Percentiles rank a stretch among this genome's conserved stretches.
Conservation (phyloP, 2,329 filamentous ascomycete species). For the Cladosporium sp. region DNA sequence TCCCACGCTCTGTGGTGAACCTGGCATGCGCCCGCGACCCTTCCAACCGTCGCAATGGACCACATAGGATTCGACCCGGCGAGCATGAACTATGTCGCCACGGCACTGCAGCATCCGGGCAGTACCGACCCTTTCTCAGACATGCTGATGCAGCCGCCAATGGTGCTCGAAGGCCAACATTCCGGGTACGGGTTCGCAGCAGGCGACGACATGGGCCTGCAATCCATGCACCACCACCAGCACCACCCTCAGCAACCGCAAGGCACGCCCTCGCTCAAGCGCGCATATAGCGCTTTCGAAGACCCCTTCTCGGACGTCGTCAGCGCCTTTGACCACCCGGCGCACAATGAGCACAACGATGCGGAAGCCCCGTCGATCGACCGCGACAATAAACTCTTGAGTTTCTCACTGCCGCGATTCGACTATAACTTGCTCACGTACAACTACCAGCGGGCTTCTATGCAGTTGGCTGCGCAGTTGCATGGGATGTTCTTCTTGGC, state of each 20-base stretch:
- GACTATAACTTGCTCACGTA: slow-evolving; percentile 64
- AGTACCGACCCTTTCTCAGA: slow-evolving; percentile 38
- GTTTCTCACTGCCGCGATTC: slow-evolving; percentile 45
- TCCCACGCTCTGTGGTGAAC: background rate
- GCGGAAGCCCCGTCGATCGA: slow-evolving; percentile 56
- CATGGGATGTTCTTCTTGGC: slow-evolving; percentile 89
- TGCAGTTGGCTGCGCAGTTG: slow-evolving; percentile 69
- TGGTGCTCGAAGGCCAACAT: slow-evolving; percentile 53
- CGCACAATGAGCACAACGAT: slow-evolving; percentile 34
- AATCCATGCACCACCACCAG: slow-evolving; percentile 8
- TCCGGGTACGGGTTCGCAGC: slow-evolving; percentile 55
- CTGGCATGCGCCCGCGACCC: slow-evolving; percentile 5
- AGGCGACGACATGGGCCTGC: slow-evolving; percentile 5
- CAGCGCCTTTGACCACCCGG: slow-evolving; percentile 44
- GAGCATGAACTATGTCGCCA: slow-evolving; percentile 54
- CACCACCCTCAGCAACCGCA: slow-evolving; percentile 6
- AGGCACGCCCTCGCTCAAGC: slow-evolving; percentile 27
- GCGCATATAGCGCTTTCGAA: slow-evolving; percentile 39
- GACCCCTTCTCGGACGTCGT: slow-evolving; percentile 50
- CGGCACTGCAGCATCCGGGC: slow-evolving; percentile 50
- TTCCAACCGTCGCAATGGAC: slow-evolving; percentile 2
- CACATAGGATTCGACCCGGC: slow-evolving; percentile 14
- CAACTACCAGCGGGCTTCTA: slow-evolving; percentile 57
- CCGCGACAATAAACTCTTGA: slow-evolving; percentile 56
- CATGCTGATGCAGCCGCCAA: slow-evolving; percentile 37